A percentile compares a stretch with the other conserved stretches of the same genome.
Evolutionary conservation across 2,329 filamentous ascomycete species (phyloP).

Genomic region (Talaromyces albobiverticillius): DNA sequence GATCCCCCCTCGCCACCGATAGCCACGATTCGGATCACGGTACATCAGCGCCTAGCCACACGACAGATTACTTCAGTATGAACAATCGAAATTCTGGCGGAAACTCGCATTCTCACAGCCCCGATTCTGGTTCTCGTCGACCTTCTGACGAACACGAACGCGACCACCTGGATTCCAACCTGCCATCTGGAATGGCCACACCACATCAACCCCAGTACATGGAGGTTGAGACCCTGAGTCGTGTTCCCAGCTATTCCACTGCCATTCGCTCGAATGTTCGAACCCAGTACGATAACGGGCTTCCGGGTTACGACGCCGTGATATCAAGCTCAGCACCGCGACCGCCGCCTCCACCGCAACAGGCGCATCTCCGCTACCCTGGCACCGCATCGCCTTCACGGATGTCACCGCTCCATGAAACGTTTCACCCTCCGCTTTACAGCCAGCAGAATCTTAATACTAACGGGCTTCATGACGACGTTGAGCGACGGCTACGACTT

Average conservation of each 20-base stretch:
- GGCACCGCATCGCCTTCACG: slow-evolving; percentile 20
- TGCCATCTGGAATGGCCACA: slow-evolving; percentile 38
- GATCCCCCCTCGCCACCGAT: slow-evolving; percentile 25
- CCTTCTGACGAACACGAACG: slow-evolving; percentile 48
- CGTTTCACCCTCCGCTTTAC: slow-evolving; percentile 4
- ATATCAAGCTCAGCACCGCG: slow-evolving; percentile 13
- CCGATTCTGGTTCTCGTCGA: slow-evolving; percentile 38
- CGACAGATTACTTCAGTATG: slow-evolving; percentile 29
- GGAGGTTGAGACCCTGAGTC: slow-evolving; percentile 64
- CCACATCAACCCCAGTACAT: slow-evolving; percentile 44
- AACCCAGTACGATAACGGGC: slow-evolving; percentile 48
- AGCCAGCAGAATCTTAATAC: slow-evolving; percentile 20
- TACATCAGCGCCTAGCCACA: slow-evolving; percentile 23
- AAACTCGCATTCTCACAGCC: slow-evolving; percentile 31
- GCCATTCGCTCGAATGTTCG: slow-evolving; percentile 65
- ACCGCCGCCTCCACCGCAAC: slow-evolving; percentile 35
- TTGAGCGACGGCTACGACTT: slow-evolving; percentile 38
- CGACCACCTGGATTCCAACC: slow-evolving; percentile 34
- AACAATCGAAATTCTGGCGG: slow-evolving; percentile 12
- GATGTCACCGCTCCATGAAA: background rate
- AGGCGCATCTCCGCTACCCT: slow-evolving; percentile 36
- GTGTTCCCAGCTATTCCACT: slow-evolving; percentile 74
- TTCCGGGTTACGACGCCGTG: slow-evolving; percentile 68
- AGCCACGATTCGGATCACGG: slow-evolving; percentile 12
- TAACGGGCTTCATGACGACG: slow-evolving; percentile 29